Evolutionary conservation across 1,284 basidiomycete genomes (phyloP).

Genomic region (Apiotrichum sp.): DNA sequence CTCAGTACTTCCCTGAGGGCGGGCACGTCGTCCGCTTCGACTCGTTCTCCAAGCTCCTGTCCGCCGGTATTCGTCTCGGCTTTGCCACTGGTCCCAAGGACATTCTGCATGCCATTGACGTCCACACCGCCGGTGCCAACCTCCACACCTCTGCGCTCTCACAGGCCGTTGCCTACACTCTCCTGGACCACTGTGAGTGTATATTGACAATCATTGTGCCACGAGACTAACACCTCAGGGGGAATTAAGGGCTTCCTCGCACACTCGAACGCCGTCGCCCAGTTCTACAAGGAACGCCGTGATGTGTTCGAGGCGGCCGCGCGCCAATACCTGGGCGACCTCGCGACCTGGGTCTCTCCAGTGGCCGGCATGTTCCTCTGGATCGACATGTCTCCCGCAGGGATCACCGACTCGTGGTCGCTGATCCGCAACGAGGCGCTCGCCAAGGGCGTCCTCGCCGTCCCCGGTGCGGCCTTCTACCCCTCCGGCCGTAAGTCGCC

Average conservation of each 20-base stretch:
- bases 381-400: slow-evolving; percentile 51
- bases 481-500: slow-evolving; percentile 62
- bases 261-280: slow-evolving; percentile 66
- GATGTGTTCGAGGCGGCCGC: slow-evolving; percentile 73
- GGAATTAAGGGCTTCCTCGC: slow-evolving; percentile 67
- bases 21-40: slow-evolving; percentile 82
- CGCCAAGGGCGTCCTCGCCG: slow-evolving; percentile 74
- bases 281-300: slow-evolving; percentile 72
- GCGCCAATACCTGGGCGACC: slow-evolving; percentile 62
- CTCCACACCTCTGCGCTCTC: slow-evolving; percentile 72
- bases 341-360: slow-evolving; percentile 77
- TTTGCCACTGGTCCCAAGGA: slow-evolving; percentile 72
- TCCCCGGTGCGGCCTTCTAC: slow-evolving; percentile 71
- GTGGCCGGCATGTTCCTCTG: slow-evolving; percentile 90
- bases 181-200: slow-evolving; percentile 61
- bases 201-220: neutral
- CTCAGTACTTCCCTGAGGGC: slow-evolving; percentile 47
- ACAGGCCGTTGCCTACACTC: slow-evolving; percentile 64
- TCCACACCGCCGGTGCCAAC: slow-evolving; percentile 56
- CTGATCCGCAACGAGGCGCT: slow-evolving; percentile 73
- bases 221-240: slow-evolving; percentile 31
- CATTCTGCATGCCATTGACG: slow-evolving; percentile 68
- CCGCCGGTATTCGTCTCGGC: slow-evolving; percentile 61
- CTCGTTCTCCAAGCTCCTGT: slow-evolving; percentile 80
- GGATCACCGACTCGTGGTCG: slow-evolving; percentile 60